Percentiles rank a stretch among this genome's conserved stretches.
Conservation (phyloP, 768 basidiomycete species). For the Auricularia sp. region DNA sequence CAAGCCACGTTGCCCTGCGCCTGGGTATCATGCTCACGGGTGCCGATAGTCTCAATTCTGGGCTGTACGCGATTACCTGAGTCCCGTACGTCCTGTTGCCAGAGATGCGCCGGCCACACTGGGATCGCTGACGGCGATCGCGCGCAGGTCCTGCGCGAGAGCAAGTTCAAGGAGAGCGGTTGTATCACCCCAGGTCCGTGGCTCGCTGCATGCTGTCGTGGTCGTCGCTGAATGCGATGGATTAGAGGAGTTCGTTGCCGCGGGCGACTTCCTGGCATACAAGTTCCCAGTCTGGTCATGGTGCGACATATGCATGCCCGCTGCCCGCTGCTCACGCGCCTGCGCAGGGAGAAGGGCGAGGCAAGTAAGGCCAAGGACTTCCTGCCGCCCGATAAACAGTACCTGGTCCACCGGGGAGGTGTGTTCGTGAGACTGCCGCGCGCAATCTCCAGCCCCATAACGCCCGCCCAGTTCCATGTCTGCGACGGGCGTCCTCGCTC, state of each 20-base stretch:
- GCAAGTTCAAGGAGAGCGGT: slow-evolving; percentile 98
- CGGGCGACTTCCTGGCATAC: slow-evolving; percentile 93
- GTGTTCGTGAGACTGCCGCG: slow-evolving; percentile 7
- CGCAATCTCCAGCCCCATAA: neutral
- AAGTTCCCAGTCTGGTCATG: slow-evolving; percentile 99
- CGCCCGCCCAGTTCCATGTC: slow-evolving; percentile 63
- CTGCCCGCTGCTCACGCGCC: slow-evolving; percentile 2
- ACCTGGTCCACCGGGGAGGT: slow-evolving; percentile 81
- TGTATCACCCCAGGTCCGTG: slow-evolving; percentile 82
- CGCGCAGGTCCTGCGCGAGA: slow-evolving; percentile 82
- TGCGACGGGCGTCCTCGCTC: slow-evolving; percentile 83
- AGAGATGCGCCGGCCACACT: slow-evolving; percentile 10
- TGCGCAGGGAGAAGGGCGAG: slow-evolving; percentile 83
- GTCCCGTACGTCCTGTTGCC: slow-evolving; percentile 52
- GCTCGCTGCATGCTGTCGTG: neutral
- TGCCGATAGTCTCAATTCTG: slow-evolving; percentile 73
- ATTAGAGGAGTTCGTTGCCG: slow-evolving; percentile 95
- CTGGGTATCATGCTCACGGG: slow-evolving; percentile 7
- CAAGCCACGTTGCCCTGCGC: neutral
- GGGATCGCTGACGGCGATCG: slow-evolving; percentile 15
- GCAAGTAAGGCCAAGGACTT: slow-evolving; percentile 77
- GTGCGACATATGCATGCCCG: slow-evolving; percentile 32
- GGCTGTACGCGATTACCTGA: slow-evolving; percentile 89
- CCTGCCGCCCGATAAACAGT: slow-evolving; percentile 93
- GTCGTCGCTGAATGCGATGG: slow-evolving; percentile 1